Base-by-base conservation (phyloP, 2,329 filamentous ascomycete species). In the Monilinia vaccinii-corymbosi region DNA sequence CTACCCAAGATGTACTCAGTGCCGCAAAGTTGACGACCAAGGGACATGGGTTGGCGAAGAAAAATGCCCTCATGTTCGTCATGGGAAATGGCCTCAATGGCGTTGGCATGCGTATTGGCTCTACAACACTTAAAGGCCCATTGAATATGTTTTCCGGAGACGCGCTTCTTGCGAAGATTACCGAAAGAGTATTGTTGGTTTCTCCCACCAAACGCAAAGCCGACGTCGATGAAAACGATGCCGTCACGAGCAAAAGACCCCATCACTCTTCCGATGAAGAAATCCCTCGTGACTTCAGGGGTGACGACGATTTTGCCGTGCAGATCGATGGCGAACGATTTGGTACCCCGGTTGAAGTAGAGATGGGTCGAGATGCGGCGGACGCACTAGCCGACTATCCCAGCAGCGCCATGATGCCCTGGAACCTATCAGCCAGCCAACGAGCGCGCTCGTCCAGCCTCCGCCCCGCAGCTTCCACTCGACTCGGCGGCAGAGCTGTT, bases 351-450 rank as follows among this genome's bases (percentile, higher is more conserved):
- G 50, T 40, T 32, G 89, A 81, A 10, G 72, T 87, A 23, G 91
- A 95, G 71, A 73, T 89, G 28, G 88, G 86, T 23, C 83, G 89
- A 73, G 83, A 89, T 46, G 87, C 82, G 1, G 81, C 78, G 0
- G 79, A 82, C 0, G 81, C 82, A 9, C 79, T 94, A 57, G 82
- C 83, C 5, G 88, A 95, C 61, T 81, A 86, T 57, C 81, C 81
- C 32, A 82, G 82, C 28, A 82, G 80, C 5, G 75, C 79, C n/a
- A 36, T 62, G 45, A 84, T 88, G 78, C 86, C 86, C 13, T 89
- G 86, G 86, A 88, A 88, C 64, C 74, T 80, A 48, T 81, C 77
- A 9, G 77, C 80, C 4, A 83, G 81, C 2, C 68, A 78, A 5
- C 67, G 68, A 48, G 44, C 76, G 57, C 67, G 18, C 58, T 68